Conservation (phyloP, 345 rosid species). For the Populus tremula region DNA sequence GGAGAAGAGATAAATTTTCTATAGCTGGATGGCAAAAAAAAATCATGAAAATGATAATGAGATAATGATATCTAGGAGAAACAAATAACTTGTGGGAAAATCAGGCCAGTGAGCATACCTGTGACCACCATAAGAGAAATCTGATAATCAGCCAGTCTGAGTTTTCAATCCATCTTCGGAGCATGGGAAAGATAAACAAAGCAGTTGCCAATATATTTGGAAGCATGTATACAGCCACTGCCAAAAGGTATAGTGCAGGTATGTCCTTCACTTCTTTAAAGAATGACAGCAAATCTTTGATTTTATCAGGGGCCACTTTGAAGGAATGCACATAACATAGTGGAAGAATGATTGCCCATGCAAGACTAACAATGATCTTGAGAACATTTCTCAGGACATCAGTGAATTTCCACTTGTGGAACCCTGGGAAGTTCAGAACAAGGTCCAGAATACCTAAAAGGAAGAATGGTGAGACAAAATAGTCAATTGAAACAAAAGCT, state of each 20-base stretch:
- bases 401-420: constrained; percentile 83
- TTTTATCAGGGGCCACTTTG: constrained; percentile 38
- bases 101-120: constrained; percentile 42
- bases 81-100: constrained; percentile 4
- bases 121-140: constrained; percentile 97
- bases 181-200: constrained; percentile 92
- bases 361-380: constrained; percentile 67
- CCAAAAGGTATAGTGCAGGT: constrained; percentile 75
- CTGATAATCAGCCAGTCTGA: constrained; percentile 90
- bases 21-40: not conserved
- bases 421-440: constrained; percentile 89
- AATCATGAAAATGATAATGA: not conserved
- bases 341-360: constrained; percentile 77
- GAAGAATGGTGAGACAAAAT: constrained; percentile 3
- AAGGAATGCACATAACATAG: constrained; percentile 63
- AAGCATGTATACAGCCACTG: constrained; percentile 70
- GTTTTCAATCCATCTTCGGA: constrained; percentile 94
- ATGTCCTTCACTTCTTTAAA: constrained; percentile 60
- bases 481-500: constrained; percentile 1
- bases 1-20: constrained; percentile 13
- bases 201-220: constrained; percentile 75
- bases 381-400: constrained; percentile 68
- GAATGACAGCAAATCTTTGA: constrained; percentile 48
- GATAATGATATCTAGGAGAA: not conserved
- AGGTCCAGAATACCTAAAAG: constrained; percentile 79